Conservation (phyloP, 2,329 filamentous ascomycete species). For the Beauveria caledonica region DNA sequence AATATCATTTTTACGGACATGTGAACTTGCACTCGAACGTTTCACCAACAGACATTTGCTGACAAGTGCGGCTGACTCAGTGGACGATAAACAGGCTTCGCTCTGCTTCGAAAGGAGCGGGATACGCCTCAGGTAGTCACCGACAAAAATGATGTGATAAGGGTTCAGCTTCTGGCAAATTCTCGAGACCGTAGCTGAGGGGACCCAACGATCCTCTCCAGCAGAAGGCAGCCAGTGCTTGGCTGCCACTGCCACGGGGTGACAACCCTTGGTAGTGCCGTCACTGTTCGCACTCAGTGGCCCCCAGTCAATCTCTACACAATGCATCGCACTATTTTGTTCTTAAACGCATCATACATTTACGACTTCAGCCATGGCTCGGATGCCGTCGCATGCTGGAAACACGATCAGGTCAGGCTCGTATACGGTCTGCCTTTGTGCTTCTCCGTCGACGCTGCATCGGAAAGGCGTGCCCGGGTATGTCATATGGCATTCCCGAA, state of each 20-base stretch:
- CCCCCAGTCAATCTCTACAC: not conserved
- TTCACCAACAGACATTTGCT: constrained; percentile 67
- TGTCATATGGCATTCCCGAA: constrained; percentile 1
- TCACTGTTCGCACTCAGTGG: not conserved
- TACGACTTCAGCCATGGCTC: constrained; percentile 32
- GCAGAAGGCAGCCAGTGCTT: not conserved
- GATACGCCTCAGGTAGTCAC: constrained; percentile 32
- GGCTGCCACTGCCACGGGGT: not conserved
- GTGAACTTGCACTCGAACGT: constrained; percentile 63
- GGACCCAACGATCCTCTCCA: not conserved
- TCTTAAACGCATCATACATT: constrained; percentile 32
- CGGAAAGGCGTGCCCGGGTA: constrained; percentile 12
- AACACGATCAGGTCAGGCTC: not conserved
- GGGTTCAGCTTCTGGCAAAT: constrained; percentile 12
- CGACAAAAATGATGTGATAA: constrained; percentile 25
- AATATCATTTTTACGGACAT: constrained; percentile 60
- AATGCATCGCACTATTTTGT: constrained; percentile 32
- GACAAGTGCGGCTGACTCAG: constrained; percentile 75
- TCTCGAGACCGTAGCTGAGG: constrained; percentile 7
- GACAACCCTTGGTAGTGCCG: not conserved
- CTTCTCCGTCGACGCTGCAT: not conserved
- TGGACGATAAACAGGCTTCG: constrained; percentile 78
- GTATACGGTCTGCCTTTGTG: not conserved
- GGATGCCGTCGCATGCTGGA: constrained; percentile 22
- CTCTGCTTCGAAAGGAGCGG: constrained; percentile 68